Evolutionary conservation across 306 rosid genomes (phyloP).

Genomic region (Sicyos baderoa): DNA sequence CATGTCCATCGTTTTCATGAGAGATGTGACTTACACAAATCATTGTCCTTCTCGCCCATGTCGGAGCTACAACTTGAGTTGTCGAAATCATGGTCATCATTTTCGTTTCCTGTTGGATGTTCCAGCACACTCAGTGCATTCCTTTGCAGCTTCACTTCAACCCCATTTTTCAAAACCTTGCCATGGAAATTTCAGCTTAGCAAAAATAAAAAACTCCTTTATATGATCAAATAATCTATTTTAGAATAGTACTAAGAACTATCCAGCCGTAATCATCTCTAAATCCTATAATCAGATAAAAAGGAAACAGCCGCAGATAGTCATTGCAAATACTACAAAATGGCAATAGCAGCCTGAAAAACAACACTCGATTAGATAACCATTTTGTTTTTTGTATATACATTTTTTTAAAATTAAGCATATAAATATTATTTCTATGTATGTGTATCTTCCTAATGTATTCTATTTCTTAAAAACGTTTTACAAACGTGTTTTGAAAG

Average conservation of each 20-base stretch:
- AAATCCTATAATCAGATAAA: constrained; percentile 1
- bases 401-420: no score
- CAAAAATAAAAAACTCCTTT: neutral
- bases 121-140: constrained; percentile 68
- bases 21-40: constrained; percentile 34
- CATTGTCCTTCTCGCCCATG: constrained; percentile 48
- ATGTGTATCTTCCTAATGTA: no score
- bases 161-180: constrained; percentile 65
- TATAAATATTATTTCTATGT: no score
- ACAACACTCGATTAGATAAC: no score
- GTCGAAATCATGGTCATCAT: constrained; percentile 37
- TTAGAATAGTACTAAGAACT: neutral
- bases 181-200: neutral
- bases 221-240: neutral
- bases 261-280: neutral
- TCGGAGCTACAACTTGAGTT: constrained; percentile 55
- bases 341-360: no score
- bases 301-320: neutral
- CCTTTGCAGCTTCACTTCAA: constrained; percentile 67
- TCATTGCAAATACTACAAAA: neutral
- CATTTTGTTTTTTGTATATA: no score
- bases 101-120: constrained; percentile 56
- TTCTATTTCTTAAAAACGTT: no score
- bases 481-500: neutral
- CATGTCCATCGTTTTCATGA: constrained; percentile 6